These are phyloP conservation scores for Drechmeria coniospora DNA, from an alignment of 2,329 filamentous ascomycete species.

Conservation along the genomic window DNA sequence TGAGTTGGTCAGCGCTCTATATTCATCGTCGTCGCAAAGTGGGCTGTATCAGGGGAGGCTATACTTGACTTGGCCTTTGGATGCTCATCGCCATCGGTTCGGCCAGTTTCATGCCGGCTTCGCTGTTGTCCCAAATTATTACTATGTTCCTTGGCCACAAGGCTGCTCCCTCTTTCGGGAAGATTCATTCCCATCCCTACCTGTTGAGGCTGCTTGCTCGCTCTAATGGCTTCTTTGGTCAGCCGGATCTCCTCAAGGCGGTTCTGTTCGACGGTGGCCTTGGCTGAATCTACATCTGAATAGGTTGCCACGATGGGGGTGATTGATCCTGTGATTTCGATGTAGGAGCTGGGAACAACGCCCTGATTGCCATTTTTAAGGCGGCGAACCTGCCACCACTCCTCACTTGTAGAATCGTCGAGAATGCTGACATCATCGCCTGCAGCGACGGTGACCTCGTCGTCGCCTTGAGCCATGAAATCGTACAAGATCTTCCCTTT, in stretches of 20 bases:
- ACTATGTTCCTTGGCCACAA: slow-evolving; percentile 50
- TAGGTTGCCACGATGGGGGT: slow-evolving; percentile 29
- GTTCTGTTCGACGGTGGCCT: slow-evolving; percentile 62
- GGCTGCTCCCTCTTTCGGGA: slow-evolving; percentile 66
- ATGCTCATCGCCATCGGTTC: slow-evolving; percentile 36
- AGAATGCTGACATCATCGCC: slow-evolving; percentile 85
- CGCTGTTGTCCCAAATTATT: slow-evolving; percentile 57
- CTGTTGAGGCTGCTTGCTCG: slow-evolving; percentile 39
- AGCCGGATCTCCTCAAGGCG: slow-evolving; percentile 68
- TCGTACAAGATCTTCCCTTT: slow-evolving; percentile 84
- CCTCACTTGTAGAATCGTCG: slow-evolving; percentile 83
- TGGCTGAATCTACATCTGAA: slow-evolving; percentile 32
- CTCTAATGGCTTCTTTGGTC: slow-evolving; percentile 62
- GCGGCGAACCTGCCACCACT: slow-evolving; percentile 94
- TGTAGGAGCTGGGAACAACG: slow-evolving; percentile 90
- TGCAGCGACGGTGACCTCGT: slow-evolving; percentile 82
- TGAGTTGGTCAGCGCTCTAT: slow-evolving; percentile 1
- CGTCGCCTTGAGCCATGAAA: slow-evolving; percentile 90
- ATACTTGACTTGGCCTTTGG: slow-evolving; percentile 54
- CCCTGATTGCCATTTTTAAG: slow-evolving; percentile 88
- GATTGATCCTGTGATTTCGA: slow-evolving; percentile 66
- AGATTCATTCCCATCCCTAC: slow-evolving; percentile 66
- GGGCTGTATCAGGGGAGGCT: background rate
- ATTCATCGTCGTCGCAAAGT: background rate
- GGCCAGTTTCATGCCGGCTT: slow-evolving; percentile 52